These are phyloP conservation scores for Basipetospora chlamydospora DNA, from an alignment of 2,329 filamentous ascomycete species.

Conservation along the genomic window DNA sequence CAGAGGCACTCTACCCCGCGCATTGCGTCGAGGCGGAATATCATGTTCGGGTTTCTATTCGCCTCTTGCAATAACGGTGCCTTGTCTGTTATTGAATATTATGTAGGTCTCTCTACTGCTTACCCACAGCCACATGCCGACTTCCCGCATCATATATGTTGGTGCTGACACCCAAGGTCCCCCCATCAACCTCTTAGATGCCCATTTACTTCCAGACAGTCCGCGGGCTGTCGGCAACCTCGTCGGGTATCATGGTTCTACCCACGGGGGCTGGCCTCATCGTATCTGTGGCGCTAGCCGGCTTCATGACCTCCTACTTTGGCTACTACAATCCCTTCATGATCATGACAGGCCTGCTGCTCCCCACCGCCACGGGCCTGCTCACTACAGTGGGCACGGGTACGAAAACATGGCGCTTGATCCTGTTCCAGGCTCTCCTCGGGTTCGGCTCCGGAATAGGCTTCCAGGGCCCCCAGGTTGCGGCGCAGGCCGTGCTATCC, in stretches of 20 bases:
- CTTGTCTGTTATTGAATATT: constrained; percentile 18
- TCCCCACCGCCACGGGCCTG: constrained; percentile 23
- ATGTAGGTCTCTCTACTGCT: constrained; percentile 14
- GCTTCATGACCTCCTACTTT: constrained; percentile 19
- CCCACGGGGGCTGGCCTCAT: constrained; percentile 8
- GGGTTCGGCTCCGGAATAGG: constrained; percentile 13
- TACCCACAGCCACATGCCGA: constrained; percentile 23
- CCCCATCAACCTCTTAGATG: constrained; percentile 20
- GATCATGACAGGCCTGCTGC: constrained; percentile 19
- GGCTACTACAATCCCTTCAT: constrained; percentile 32
- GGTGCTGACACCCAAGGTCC: not conserved
- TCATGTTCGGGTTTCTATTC: constrained; percentile 1
- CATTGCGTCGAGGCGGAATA: constrained; percentile 11
- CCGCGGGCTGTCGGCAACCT: constrained; percentile 20
- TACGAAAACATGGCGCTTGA: constrained; percentile 12
- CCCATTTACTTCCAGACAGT: constrained; percentile 32
- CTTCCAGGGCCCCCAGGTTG: constrained; percentile 13
- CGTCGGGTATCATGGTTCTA: constrained; percentile 13
- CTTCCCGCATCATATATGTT: constrained; percentile 15
- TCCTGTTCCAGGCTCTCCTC: constrained; percentile 13
- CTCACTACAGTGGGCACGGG: constrained; percentile 23
- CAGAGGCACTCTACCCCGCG: constrained; percentile 25
- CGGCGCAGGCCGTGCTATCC: constrained; percentile 12
- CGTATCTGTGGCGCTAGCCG: constrained; percentile 8
- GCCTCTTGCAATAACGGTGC: constrained; percentile 15